Conservation (phyloP, 192 early-diverging fungal genomes). For the Globomyces pollinis-pini region DNA sequence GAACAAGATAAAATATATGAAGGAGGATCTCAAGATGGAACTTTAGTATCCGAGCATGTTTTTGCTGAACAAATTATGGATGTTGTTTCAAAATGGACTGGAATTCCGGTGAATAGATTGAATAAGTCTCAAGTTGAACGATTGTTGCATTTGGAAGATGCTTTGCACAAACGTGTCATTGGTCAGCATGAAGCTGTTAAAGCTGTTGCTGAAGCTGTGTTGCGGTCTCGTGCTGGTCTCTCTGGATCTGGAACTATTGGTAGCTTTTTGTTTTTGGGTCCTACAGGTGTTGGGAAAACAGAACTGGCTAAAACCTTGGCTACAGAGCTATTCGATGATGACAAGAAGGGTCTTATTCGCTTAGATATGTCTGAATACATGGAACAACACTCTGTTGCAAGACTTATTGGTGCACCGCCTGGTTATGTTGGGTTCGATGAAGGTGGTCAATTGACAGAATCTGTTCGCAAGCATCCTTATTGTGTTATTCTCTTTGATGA, state of each 20-base stretch:
- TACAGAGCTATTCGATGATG: constrained; percentile 92
- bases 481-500: constrained; percentile 95
- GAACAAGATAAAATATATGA: constrained; percentile 55
- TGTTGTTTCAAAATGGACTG: constrained; percentile 92
- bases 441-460: constrained; percentile 93
- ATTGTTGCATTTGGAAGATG: constrained; percentile 66
- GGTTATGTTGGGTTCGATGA: constrained; percentile 97
- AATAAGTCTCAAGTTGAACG: constrained; percentile 81
- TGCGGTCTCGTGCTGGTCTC: constrained; percentile 86
- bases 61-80: constrained; percentile 88
- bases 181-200: constrained; percentile 88
- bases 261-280: constrained; percentile 92
- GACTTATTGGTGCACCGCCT: constrained; percentile 92
- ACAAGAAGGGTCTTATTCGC: constrained; percentile 89
- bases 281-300: constrained; percentile 92
- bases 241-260: constrained; percentile 69
- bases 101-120: constrained; percentile 87
- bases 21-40: constrained; percentile 21
- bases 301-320: constrained; percentile 50
- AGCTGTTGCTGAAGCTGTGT: constrained; percentile 85
- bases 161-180: constrained; percentile 78
- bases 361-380: constrained; percentile 99
- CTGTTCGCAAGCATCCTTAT: constrained; percentile 84
- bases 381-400: constrained; percentile 78
- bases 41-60: constrained; percentile 78